Percentiles rank a stretch among this genome's conserved stretches.
These are phyloP conservation scores for Begonia loranthoides DNA, from an alignment of 306 rosid species.

Conservation along the genomic window DNA sequence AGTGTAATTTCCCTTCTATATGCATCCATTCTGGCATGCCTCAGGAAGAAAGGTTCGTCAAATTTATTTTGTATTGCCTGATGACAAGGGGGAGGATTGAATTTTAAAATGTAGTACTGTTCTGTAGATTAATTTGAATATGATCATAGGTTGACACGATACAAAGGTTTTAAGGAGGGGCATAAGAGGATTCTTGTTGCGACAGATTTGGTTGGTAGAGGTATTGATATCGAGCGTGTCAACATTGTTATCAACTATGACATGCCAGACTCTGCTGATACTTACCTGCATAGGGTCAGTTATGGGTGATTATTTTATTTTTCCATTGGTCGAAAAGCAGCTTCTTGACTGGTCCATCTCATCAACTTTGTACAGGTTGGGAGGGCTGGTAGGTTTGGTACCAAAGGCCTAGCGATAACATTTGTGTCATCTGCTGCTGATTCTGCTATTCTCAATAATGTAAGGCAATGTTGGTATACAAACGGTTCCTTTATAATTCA, in stretches of 20 bases:
- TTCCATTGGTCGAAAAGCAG: neutral
- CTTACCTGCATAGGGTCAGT: slow-evolving; percentile 89
- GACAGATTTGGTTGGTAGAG: slow-evolving; percentile 96
- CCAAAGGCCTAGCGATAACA: slow-evolving; percentile 97
- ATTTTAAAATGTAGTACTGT: neutral
- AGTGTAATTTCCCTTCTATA: slow-evolving; percentile 96
- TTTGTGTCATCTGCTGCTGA: slow-evolving; percentile 87
- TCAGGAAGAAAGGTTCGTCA: slow-evolving; percentile 85
- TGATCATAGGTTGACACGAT: slow-evolving; percentile 53
- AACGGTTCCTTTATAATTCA: neutral
- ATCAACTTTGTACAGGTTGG: slow-evolving; percentile 46
- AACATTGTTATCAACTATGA: slow-evolving; percentile 95
- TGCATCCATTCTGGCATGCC: slow-evolving; percentile 99
- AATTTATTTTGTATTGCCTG: slow-evolving; percentile 41
- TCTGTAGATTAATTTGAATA: neutral
- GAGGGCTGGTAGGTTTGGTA: slow-evolving; percentile 96
- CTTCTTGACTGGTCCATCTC: neutral
- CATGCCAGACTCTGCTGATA: slow-evolving; percentile 99
- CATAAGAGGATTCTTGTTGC: slow-evolving; percentile 94
- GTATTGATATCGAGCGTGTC: slow-evolving; percentile 94
- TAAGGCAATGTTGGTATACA: slow-evolving; percentile 12
- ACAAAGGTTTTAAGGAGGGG: slow-evolving; percentile 96
- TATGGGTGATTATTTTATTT: neutral
- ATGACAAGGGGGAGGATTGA: neutral
- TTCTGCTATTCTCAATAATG: slow-evolving; percentile 88